Evolutionary conservation across 805 yeast genomes (phyloP).

Genomic region (Monosporozyma yasuniensis): DNA sequence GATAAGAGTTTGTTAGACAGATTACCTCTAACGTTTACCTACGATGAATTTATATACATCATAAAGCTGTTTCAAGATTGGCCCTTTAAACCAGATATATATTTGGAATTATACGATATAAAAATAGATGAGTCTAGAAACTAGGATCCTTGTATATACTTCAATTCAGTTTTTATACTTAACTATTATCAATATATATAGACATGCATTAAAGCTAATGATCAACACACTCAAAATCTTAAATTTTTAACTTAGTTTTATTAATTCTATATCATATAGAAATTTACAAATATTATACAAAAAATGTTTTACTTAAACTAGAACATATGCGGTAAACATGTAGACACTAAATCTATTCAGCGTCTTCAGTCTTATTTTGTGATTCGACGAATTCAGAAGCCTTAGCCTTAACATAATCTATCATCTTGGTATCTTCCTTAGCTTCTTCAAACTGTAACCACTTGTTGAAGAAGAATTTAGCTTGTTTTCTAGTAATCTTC

Average conservation of each 20-base stretch:
- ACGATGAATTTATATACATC: slow-evolving; percentile 46
- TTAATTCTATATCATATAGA: not conserved
- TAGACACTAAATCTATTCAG: not conserved
- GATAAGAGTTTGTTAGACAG: slow-evolving; percentile 34
- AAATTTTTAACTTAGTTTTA: not conserved
- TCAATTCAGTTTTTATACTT: not conserved
- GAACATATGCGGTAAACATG: not conserved
- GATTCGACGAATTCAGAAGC: slow-evolving; percentile 66
- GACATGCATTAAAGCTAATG: not conserved
- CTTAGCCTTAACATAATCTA: slow-evolving; percentile 80
- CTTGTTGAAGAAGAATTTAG: slow-evolving; percentile 87
- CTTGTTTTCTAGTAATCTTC: slow-evolving; percentile 77
- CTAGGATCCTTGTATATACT: not conserved
- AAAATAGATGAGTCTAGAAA: not conserved
- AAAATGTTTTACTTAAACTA: not conserved
- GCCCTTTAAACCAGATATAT: slow-evolving; percentile 73
- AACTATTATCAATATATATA: not conserved
- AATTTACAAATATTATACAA: not conserved
- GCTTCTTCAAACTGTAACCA: slow-evolving; percentile 80
- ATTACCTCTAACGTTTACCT: slow-evolving; percentile 40
- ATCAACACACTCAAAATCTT: not conserved
- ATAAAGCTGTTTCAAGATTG: slow-evolving; percentile 51
- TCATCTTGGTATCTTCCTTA: slow-evolving; percentile 55
- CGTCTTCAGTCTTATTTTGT: slow-evolving; percentile 6
- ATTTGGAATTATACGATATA: slow-evolving; percentile 3